A percentile compares a stretch with the other conserved stretches of the same genome.
These are phyloP conservation scores for Pyracantha coccinea DNA, from an alignment of 331 rosid species.

Conservation along the genomic window DNA sequence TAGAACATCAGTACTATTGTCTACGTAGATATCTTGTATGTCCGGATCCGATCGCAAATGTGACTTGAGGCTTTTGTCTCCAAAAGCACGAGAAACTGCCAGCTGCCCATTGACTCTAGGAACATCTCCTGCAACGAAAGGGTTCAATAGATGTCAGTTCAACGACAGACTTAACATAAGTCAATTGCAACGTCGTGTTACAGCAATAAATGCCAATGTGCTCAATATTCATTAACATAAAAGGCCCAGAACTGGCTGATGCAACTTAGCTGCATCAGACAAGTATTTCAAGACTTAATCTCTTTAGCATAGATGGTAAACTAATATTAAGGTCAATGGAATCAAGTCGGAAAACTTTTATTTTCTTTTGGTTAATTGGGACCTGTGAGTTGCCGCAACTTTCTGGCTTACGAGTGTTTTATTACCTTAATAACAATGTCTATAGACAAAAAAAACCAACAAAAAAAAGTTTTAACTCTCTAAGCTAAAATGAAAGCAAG, in stretches of 20 bases:
- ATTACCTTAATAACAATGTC: not conserved
- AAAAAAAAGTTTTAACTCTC: not conserved
- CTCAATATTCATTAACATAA: not conserved
- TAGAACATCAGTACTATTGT: constrained; percentile 45
- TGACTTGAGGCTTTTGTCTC: constrained; percentile 92
- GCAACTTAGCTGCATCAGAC: not conserved
- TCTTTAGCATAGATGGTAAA: not conserved
- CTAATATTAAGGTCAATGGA: not conserved
- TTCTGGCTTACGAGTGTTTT: not conserved
- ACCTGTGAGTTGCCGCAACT: not conserved
- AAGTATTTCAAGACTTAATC: not conserved
- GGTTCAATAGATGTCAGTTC: not conserved
- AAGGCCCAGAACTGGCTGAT: not conserved
- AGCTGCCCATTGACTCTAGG: constrained; percentile 94
- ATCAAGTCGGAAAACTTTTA: not conserved
- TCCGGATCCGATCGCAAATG: constrained; percentile 94
- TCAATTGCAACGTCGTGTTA: not conserved
- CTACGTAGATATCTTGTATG: constrained; percentile 26
- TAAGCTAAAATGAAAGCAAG: not conserved
- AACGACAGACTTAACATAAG: not conserved
- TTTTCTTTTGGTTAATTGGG: not conserved
- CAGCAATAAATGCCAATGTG: not conserved
- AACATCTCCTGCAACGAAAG: constrained; percentile 63
- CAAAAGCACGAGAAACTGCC: constrained; percentile 94
- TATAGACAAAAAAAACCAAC: not conserved